A percentile compares a stretch with the other conserved stretches of the same genome.
Evolutionary conservation across 148 eudicot species (phyloP).

Genomic region (Tetragonia tetragonoides): DNA sequence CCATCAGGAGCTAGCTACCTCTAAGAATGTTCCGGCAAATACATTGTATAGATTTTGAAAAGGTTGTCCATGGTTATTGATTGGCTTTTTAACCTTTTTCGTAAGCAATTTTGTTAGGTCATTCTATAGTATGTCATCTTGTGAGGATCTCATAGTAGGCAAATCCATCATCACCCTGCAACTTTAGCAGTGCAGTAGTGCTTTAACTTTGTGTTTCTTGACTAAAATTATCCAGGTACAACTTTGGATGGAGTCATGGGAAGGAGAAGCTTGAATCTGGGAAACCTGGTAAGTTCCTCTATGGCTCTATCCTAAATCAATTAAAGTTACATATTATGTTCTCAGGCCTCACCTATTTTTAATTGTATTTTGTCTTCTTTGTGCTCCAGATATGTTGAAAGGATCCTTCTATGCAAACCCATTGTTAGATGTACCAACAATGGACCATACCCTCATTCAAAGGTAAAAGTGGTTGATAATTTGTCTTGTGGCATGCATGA

Average conservation of each 20-base stretch:
- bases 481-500: neutral
- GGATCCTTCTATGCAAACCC: slow-evolving; percentile 99
- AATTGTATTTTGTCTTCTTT: slow-evolving; percentile 13
- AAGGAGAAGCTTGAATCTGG: slow-evolving; percentile 98
- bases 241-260: slow-evolving; percentile 99
- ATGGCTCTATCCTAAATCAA: neutral
- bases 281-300: slow-evolving; percentile 60
- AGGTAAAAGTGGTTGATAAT: slow-evolving; percentile 45
- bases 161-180: slow-evolving; percentile 1
- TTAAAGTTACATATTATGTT: neutral
- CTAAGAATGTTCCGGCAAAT: neutral
- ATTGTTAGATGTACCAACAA: slow-evolving; percentile 71
- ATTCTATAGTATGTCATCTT: neutral
- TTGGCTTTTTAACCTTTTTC: neutral
- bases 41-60: neutral
- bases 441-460: slow-evolving; percentile 53
- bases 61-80: neutral
- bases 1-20: neutral
- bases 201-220: slow-evolving; percentile 6
- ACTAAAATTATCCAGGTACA: slow-evolving; percentile 51
- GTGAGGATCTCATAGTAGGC: slow-evolving; percentile 1
- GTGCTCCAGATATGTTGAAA: slow-evolving; percentile 65
- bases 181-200: neutral
- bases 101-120: neutral
- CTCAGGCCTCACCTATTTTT: neutral